Evolutionary conservation across 108 stramenopile species (phyloP).

Genomic region (Cyclotella baltica): DNA sequence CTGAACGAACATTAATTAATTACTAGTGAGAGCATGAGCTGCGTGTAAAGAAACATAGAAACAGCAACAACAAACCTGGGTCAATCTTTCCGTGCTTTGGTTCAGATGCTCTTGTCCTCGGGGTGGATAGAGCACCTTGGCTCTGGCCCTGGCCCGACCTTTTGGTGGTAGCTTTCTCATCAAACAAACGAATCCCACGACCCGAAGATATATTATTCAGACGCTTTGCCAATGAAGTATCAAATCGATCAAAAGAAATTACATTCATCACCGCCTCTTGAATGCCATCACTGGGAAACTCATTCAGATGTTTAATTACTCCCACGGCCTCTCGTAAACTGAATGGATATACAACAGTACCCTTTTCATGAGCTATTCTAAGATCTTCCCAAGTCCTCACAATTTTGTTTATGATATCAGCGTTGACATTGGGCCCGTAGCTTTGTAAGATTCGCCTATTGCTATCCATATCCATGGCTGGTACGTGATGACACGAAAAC

Average conservation of each 20-base stretch:
- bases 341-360: conserved; percentile 83
- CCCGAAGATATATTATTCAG: conserved; percentile 56
- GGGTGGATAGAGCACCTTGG: conserved; percentile 47
- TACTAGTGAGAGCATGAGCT: background rate
- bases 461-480: conserved; percentile 64
- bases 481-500: conserved; percentile 71
- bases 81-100: conserved; percentile 76
- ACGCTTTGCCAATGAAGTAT: conserved; percentile 46
- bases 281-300: conserved; percentile 78
- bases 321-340: conserved; percentile 82
- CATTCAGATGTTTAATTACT: conserved; percentile 83
- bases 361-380: conserved; percentile 64
- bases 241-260: conserved; percentile 82
- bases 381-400: conserved; percentile 74
- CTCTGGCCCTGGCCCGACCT: background rate
- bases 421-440: conserved; percentile 70
- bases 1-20: background rate
- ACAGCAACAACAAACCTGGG: conserved; percentile 1
- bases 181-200: conserved; percentile 57
- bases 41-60: background rate
- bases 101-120: conserved; percentile 35
- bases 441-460: conserved; percentile 69
- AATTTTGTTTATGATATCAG: conserved; percentile 55
- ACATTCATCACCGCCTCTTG: conserved; percentile 79
- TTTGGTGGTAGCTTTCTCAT: conserved; percentile 1